Base-by-base conservation (phyloP, 305 asterid species). In the Solanum hybrid region DNA sequence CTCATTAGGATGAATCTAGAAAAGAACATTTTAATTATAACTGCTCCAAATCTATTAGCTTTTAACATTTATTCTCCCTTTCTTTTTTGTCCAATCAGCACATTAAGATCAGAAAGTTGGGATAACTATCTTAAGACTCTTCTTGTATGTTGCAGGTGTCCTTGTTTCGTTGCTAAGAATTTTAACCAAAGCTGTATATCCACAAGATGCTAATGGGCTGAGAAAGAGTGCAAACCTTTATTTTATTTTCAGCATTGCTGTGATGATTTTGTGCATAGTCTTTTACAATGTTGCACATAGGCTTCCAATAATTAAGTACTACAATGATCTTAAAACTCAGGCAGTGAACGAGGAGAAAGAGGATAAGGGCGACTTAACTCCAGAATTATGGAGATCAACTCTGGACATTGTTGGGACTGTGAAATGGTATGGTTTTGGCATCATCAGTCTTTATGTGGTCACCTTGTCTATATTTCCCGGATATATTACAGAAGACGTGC, bases 381-480 rank as follows among this genome's bases (percentile, higher is more conserved):
- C 95, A 78, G 91, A 93, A 86, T 88, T 93, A 72, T 94, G 97
- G 98, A 90, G 93, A 88, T 90, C 97, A 86, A 96, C 96, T 34
- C 88, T 96, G 80, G 95, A 94, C 76, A 90, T 94, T 80, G 91
- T 95, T 66, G 96, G 99, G 88, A 88, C 95, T 8, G 93, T 97
- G 69, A 97, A 96, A 93, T 97, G 98, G 99, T 94, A 95, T 31
- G 99, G 99, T 3, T 89, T 78, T 34, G 97, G 97, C 2, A 92
- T 94, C 79, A 3, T 90, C 85, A 75, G 92, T 85, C 79, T 96
- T 51, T 96, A 96, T 75, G 95, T 94, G 3, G 98, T 96, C 86
- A 95, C 99, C 13, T 91, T 96, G 91, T 91, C 95, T 88, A 96
- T 97, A 86, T 97, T 96, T 87, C 99, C 99, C 0, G 99, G 99